These are phyloP conservation scores for Nemania serpens DNA, from an alignment of 2,329 filamentous ascomycete species.

Conservation along the genomic window DNA sequence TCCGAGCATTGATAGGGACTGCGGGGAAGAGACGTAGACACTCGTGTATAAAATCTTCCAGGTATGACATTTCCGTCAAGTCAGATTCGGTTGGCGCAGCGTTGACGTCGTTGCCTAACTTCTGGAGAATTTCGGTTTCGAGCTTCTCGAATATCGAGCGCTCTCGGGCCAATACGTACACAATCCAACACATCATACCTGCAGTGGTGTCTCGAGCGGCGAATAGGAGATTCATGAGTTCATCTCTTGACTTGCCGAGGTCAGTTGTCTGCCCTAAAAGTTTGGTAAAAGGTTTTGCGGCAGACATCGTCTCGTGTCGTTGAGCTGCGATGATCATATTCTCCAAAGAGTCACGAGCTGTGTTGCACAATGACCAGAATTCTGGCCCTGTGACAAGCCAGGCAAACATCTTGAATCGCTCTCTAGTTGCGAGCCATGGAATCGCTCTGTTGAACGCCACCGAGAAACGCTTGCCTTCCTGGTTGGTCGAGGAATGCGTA, in stretches of 20 bases:
- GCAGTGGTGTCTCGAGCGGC: constrained; percentile 1
- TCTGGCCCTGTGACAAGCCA: constrained; percentile 1
- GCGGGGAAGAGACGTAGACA: constrained; percentile 6
- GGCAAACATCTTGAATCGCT: constrained; percentile 10
- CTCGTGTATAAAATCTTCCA: constrained; percentile 5
- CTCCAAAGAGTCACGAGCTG: constrained; percentile 2
- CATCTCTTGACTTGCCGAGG: constrained; percentile 4
- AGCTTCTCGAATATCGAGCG: background rate
- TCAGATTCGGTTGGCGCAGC: background rate
- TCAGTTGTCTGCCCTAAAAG: background rate
- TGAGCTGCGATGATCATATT: constrained; percentile 10
- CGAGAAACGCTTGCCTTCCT: background rate
- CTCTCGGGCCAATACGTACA: constrained; percentile 3
- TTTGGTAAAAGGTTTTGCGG: background rate
- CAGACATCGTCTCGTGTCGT: background rate
- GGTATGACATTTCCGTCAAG: constrained; percentile 1
- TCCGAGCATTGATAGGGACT: constrained; percentile 5
- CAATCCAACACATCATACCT: constrained; percentile 3
- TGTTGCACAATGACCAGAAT: background rate
- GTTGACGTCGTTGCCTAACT: background rate
- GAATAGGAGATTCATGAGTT: constrained; percentile 10
- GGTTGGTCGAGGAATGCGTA: background rate
- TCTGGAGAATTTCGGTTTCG: background rate
- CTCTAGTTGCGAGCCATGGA: constrained; percentile 3
- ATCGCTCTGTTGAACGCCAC: background rate